These are phyloP conservation scores for Fistulifera pelliculosa DNA, from an alignment of 108 stramenopile species.

Conservation along the genomic window DNA sequence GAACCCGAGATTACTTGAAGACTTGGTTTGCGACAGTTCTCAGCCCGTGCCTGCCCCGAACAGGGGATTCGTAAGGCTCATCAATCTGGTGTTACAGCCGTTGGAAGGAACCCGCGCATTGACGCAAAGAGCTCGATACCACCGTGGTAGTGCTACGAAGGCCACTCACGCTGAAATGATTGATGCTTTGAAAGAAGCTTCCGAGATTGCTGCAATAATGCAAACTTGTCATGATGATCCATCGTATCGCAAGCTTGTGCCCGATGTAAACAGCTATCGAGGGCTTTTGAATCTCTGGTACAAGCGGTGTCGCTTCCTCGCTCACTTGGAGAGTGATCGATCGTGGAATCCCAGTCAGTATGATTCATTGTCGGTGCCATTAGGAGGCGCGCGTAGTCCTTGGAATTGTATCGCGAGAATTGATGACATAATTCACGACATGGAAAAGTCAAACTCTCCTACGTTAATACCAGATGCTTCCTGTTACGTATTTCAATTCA, in stretches of 20 bases:
- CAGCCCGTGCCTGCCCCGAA: not conserved
- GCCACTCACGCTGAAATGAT: not conserved
- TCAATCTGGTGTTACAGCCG: not conserved
- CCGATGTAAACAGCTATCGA: not conserved
- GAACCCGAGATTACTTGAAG: not conserved
- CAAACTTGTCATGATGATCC: not conserved
- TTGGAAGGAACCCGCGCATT: not conserved
- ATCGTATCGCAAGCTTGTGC: slow-evolving; percentile 1
- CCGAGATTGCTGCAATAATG: not conserved
- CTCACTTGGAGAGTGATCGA: not conserved
- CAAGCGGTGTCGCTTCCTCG: not conserved
- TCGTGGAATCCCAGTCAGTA: not conserved
- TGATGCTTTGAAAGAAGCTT: not conserved
- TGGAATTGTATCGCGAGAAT: not conserved
- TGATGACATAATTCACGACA: not conserved
- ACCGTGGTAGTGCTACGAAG: not conserved
- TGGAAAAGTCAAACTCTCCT: not conserved
- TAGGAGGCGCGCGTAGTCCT: not conserved
- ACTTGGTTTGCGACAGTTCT: not conserved
- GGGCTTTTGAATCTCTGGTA: not conserved
- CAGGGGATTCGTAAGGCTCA: not conserved
- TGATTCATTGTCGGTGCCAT: not conserved
- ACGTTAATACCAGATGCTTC: not conserved
- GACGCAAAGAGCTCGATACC: slow-evolving; percentile 1
- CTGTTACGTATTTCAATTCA: slow-evolving; percentile 1